Percentiles rank a stretch among this genome's conserved stretches.
phyloP scores from a whole-genome alignment of 495 filamentous ascomycete species.

The Clavariopsis aquatica region DNA sequence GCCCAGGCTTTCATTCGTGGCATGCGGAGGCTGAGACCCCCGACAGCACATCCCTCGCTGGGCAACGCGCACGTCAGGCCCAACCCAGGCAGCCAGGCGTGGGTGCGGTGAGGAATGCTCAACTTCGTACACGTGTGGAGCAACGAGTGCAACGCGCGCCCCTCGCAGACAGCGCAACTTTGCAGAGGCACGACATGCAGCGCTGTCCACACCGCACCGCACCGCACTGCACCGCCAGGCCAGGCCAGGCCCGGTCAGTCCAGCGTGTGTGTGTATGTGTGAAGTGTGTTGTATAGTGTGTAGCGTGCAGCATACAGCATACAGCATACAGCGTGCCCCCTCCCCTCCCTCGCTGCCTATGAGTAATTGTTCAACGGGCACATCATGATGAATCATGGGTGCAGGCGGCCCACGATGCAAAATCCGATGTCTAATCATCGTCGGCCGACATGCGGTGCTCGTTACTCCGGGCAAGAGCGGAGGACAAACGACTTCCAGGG shows the following conservation, averaged over 20 bases:
- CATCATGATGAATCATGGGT: background rate
- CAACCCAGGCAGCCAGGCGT: background rate
- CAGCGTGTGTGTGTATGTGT: too few species aligned
- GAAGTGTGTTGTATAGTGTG: too few species aligned
- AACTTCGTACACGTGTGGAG: slow-evolving; percentile 1
- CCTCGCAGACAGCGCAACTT: background rate
- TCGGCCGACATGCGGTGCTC: background rate
- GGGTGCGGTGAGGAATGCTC: background rate
- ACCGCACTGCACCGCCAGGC: too few species aligned
- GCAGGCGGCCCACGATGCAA: background rate
- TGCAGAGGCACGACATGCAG: too few species aligned
- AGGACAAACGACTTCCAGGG: too few species aligned
- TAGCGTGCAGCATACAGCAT: too few species aligned
- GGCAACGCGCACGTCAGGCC: slow-evolving; percentile 17
- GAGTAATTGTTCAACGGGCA: background rate
- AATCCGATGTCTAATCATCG: background rate
- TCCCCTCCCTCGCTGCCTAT: background rate
- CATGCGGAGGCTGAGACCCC: slow-evolving; percentile 9
- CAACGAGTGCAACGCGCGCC: background rate
- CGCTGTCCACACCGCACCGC: too few species aligned
- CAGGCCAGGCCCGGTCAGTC: too few species aligned
- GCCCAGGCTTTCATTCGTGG: background rate
- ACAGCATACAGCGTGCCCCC: too few species aligned
- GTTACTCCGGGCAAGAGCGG: too few species aligned
- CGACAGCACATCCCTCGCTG: background rate